A percentile compares a stretch with the other conserved stretches of the same genome.
These are phyloP conservation scores for Leishmania arabica DNA, from an alignment of 208 protist species.

Conservation along the genomic window DNA sequence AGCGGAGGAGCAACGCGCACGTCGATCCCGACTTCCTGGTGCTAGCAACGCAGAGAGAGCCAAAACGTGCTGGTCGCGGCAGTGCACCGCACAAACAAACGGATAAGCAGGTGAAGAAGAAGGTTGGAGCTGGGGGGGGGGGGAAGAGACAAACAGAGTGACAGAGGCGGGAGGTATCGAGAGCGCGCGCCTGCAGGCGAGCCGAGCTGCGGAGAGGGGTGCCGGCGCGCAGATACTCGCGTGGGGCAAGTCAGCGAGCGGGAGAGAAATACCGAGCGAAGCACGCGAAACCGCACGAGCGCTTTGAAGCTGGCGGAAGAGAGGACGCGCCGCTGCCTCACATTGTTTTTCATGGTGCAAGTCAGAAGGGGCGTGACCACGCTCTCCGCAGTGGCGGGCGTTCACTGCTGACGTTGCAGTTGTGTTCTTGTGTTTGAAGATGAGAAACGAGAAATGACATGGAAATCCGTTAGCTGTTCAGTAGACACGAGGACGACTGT, in stretches of 20 bases:
- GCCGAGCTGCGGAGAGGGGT: not conserved
- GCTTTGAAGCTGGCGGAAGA: not conserved
- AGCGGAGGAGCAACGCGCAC: not conserved
- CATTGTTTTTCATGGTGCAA: not conserved
- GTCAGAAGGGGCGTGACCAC: not conserved
- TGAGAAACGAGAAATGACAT: slow-evolving; percentile 11
- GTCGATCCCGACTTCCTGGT: not conserved
- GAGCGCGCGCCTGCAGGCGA: not conserved
- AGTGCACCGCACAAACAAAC: not conserved
- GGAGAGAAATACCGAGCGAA: too few relatives aligned
- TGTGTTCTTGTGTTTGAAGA: not conserved
- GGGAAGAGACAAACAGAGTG: not conserved
- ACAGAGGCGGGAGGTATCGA: not conserved
- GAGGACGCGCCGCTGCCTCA: not conserved
- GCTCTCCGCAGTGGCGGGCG: not conserved
- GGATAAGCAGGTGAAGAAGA: not conserved
- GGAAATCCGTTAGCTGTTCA: slow-evolving; percentile 13
- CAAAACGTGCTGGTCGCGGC: not conserved
- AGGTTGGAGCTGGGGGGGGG: too few relatives aligned
- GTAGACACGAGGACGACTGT: slow-evolving; percentile 6
- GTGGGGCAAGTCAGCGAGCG: not conserved
- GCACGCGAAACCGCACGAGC: not conserved
- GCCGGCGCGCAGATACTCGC: not conserved
- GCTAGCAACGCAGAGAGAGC: not conserved
- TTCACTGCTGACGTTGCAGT: not conserved